Evolutionary conservation across 2,329 filamentous ascomycete genomes (phyloP).

Genomic region (Mariannaea sp.): DNA sequence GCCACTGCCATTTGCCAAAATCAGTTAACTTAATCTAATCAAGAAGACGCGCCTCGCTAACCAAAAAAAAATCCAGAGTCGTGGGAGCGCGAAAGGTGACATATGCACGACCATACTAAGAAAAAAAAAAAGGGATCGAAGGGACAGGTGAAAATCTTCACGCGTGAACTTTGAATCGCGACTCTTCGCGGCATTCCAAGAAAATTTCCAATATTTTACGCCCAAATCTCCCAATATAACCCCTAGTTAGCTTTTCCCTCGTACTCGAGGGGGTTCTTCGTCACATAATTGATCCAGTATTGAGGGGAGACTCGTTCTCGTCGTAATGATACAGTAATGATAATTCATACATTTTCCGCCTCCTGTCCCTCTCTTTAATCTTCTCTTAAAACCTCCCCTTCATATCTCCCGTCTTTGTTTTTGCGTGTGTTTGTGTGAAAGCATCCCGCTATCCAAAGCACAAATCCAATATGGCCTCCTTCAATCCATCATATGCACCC

Average conservation of each 20-base stretch:
- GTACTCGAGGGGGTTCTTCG: conserved; percentile 15
- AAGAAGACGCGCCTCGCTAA: too few relatives aligned
- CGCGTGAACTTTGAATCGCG: neutral
- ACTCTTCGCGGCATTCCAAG: conserved; percentile 20
- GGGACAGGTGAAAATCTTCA: too few relatives aligned
- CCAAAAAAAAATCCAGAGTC: too few relatives aligned
- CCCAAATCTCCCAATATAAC: conserved; percentile 4
- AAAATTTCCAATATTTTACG: conserved; percentile 14
- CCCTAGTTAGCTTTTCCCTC: conserved; percentile 11
- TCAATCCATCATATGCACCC: conserved; percentile 30
- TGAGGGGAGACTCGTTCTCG: neutral
- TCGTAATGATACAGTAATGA: neutral
- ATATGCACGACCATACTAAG: too few relatives aligned
- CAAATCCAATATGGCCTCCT: conserved; percentile 25
- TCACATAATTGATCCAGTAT: conserved; percentile 5
- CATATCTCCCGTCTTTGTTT: neutral
- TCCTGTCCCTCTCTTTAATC: neutral
- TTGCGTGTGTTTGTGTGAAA: too few relatives aligned
- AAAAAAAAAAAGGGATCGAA: too few relatives aligned
- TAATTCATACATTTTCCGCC: neutral
- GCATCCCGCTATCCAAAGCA: neutral
- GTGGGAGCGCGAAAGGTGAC: too few relatives aligned
- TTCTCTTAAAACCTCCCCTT: neutral
- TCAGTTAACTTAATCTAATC: too few relatives aligned
- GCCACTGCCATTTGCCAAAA: too few relatives aligned